phyloP scores from a whole-genome alignment of 2,329 filamentous ascomycete species.

The Zarea fungicola region DNA sequence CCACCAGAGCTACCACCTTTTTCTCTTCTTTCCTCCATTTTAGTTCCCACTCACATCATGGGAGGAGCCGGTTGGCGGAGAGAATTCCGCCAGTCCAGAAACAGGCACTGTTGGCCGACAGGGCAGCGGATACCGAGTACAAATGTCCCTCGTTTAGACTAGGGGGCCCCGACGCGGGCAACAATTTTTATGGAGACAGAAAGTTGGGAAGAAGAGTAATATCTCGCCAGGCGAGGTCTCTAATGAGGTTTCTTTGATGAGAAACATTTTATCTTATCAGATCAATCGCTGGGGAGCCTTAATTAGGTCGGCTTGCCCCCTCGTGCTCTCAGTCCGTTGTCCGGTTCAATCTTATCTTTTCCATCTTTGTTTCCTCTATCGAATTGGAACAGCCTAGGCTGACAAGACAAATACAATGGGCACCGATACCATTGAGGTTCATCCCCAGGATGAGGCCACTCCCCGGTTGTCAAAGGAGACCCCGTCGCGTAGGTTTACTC shows the following conservation, averaged over 20 bases:
- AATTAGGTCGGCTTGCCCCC: not conserved
- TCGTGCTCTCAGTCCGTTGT: not conserved
- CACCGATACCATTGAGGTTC: constrained; percentile 7
- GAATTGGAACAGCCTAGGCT: not conserved
- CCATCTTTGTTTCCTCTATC: not conserved
- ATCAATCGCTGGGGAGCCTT: constrained; percentile 8
- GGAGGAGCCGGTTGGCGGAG: no score
- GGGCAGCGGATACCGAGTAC: no score
- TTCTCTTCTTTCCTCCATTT: not conserved
- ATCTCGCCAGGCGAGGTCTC: not conserved
- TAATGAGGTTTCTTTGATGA: not conserved
- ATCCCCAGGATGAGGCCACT: not conserved
- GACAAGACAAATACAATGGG: constrained; percentile 1
- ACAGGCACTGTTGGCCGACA: no score
- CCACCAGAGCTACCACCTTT: no score
- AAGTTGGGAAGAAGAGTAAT: not conserved
- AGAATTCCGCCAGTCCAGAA: no score
- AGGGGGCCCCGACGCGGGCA: no score
- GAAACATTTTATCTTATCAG: constrained; percentile 10
- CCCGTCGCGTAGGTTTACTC: not conserved
- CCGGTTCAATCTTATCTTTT: no score
- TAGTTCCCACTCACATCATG: not conserved
- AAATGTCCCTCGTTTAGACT: no score
- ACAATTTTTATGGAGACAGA: not conserved
- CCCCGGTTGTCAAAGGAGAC: not conserved